Percentiles rank a stretch among this genome's conserved stretches.
These are phyloP conservation scores for Pyricularia sp. DNA, from an alignment of 2,329 filamentous ascomycete genomes.

Conservation along the genomic window DNA sequence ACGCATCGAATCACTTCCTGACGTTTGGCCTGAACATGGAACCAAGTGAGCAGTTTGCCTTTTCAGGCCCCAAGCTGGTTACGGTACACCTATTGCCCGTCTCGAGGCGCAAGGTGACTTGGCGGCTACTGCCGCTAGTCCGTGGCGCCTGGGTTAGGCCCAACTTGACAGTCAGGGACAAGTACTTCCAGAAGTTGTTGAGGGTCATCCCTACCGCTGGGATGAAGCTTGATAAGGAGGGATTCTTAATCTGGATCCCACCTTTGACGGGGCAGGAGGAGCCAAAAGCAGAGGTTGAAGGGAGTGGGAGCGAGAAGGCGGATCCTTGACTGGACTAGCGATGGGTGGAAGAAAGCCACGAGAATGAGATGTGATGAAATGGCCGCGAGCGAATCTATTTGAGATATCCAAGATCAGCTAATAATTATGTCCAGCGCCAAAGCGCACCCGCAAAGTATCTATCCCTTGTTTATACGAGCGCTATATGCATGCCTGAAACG, in stretches of 20 bases:
- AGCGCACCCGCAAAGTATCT: not conserved
- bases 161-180: constrained; percentile 65
- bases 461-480: not conserved
- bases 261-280: constrained; percentile 20
- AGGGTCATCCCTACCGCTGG: constrained; percentile 69
- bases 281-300: constrained; percentile 4
- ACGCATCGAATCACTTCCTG: constrained; percentile 85
- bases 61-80: constrained; percentile 74
- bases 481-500: not conserved
- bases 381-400: not conserved
- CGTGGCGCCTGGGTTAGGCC: constrained; percentile 57
- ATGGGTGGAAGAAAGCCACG: not conserved
- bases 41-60: constrained; percentile 81
- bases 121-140: constrained; percentile 57
- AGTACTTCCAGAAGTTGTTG: constrained; percentile 86
- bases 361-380: not conserved
- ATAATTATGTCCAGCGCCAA: not conserved
- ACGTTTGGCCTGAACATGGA: constrained; percentile 92
- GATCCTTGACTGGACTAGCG: not conserved
- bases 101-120: constrained; percentile 60
- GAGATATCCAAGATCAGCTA: not conserved
- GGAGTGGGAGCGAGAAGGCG: not conserved
- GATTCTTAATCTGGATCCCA: constrained; percentile 49
- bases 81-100: constrained; percentile 73
- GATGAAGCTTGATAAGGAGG: constrained; percentile 57